Percentiles rank a stretch among this genome's conserved stretches.
phyloP scores from a whole-genome alignment of 2,329 filamentous ascomycete genomes.

The Cercospora sesami region DNA sequence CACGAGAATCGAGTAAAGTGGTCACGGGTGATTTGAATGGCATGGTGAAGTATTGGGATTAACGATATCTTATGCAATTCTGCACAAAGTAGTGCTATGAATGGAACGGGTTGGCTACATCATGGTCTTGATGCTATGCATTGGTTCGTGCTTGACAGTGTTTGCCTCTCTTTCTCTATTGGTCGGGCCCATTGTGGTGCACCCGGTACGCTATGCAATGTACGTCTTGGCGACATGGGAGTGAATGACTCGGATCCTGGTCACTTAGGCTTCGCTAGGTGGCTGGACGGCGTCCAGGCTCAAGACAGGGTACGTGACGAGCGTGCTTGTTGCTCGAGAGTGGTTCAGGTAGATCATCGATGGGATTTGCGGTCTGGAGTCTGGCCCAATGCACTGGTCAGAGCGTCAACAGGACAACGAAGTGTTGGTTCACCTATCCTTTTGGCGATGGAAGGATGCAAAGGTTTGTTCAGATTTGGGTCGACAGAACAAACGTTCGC shows the following conservation, averaged over 20 bases:
- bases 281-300: background rate
- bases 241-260: constrained; percentile 6
- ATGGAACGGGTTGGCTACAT: background rate
- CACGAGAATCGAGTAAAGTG: constrained; percentile 94
- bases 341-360: background rate
- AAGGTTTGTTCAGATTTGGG: background rate
- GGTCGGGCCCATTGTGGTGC: background rate
- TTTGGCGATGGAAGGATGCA: background rate
- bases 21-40: constrained; percentile 88
- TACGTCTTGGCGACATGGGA: constrained; percentile 1
- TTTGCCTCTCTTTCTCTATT: background rate
- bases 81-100: background rate
- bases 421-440: background rate
- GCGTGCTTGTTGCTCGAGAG: background rate
- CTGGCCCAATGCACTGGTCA: background rate
- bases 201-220: background rate
- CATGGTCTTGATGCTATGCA: background rate
- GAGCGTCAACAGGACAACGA: background rate
- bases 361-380: background rate
- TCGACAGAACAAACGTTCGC: background rate
- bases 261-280: constrained; percentile 2
- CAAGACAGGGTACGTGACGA: background rate
- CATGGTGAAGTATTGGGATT: constrained; percentile 92
- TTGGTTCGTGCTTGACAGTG: background rate
- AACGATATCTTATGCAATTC: background rate